Evolutionary conservation across 2,329 filamentous ascomycete species (phyloP), one percentile per base, ranked within the genome.

Genomic region (Aspergillus brunneoviolaceus): DNA sequence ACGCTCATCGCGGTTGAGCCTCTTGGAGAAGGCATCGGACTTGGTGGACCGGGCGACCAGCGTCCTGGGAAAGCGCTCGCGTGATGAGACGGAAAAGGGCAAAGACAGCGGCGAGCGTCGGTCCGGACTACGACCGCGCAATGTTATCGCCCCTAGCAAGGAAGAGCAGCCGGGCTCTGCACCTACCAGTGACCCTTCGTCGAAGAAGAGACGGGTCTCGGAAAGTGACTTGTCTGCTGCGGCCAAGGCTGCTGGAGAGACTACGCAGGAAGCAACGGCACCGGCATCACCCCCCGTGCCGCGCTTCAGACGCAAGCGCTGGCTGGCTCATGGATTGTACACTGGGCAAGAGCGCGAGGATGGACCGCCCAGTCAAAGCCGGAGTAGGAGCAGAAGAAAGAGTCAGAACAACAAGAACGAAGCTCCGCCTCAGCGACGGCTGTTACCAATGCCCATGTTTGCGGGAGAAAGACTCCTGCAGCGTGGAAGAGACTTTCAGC

Each of bases 271-370:
- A 29, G 57, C 64, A 12, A 31, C 57, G 12, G 57, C 57, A 3
- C 61, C 69, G 27, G 58, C 67, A 5, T 66, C 68, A 51, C 50
- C 39, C 39, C 39, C 66, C 42, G 60, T 64, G 54, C 70, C 55
- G 29, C 68, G 57, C 59, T 72, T 62, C 68, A 83, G 67, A 74
- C 77, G 81, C 55, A 96, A 96, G 80, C 87, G 87, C 66, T 98
- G 90, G 85, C 81, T 96, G 57, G 81, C 83, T 55, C 90, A 92
- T 73, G 95, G 94, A 10, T 81, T 98, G 14, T 98, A 96, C 70
- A 88, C 91, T 0, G 95, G 95, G 29, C 94, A 97, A 74, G 82
- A 87, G 31, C 77, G 76, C 21, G 77, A 79, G 45, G 76, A 82
- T 57, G 72, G 79, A 54, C 77, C 80, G 54, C 72, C 81, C 12